These are phyloP conservation scores for Coccomyxa subellipsoidea DNA, from an alignment of 163 green algal genomes.

Conservation along the genomic window DNA sequence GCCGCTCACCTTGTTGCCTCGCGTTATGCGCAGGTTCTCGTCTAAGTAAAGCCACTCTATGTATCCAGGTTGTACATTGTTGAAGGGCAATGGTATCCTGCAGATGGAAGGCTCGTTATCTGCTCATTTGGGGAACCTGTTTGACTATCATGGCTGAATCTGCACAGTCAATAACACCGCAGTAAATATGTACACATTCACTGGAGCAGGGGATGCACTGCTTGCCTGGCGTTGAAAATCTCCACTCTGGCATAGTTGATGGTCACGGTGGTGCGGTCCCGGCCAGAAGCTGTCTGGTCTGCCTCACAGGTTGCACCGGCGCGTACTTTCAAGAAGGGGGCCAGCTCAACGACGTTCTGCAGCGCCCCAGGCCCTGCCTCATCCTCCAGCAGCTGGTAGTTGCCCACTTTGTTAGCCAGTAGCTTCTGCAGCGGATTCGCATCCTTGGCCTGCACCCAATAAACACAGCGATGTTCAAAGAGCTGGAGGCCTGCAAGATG, in stretches of 20 bases:
- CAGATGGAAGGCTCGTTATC: neutral
- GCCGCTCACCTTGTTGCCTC: slow-evolving; percentile 62
- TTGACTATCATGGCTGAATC: no score
- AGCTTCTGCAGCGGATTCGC: slow-evolving; percentile 68
- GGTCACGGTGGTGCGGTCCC: slow-evolving; percentile 41
- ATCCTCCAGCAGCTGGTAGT: slow-evolving; percentile 67
- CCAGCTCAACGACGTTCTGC: slow-evolving; percentile 53
- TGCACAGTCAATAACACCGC: no score
- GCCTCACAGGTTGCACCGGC: slow-evolving; percentile 47
- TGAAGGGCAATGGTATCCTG: slow-evolving; percentile 31
- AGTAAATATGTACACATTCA: no score
- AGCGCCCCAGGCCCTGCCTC: slow-evolving; percentile 31
- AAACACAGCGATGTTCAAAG: no score
- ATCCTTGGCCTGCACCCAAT: slow-evolving; percentile 45
- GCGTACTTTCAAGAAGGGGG: slow-evolving; percentile 34
- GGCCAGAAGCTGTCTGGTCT: neutral
- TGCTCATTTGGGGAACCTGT: neutral
- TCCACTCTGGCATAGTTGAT: slow-evolving; percentile 50
- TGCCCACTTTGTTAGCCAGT: slow-evolving; percentile 46
- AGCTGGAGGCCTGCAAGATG: no score
- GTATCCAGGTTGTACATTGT: slow-evolving; percentile 34
- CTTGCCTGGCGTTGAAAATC: slow-evolving; percentile 27
- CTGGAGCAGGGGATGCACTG: neutral
- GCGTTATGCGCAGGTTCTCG: slow-evolving; percentile 67
- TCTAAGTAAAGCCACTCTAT: slow-evolving; percentile 84